Evolutionary conservation across 768 basidiomycete species (phyloP).

Genomic region (Suillus cothurnatus): DNA sequence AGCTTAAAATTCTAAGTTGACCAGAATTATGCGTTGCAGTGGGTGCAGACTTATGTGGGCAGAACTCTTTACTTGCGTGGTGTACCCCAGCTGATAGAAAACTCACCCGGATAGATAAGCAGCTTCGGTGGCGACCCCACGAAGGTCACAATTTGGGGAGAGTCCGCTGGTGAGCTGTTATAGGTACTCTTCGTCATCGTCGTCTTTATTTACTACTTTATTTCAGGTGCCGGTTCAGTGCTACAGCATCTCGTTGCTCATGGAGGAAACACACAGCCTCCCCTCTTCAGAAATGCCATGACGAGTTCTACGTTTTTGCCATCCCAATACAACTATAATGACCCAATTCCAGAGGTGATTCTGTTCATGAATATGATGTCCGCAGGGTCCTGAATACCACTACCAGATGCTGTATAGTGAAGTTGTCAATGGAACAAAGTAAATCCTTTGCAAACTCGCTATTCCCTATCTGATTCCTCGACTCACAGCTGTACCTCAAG

Average conservation of each 20-base stretch:
- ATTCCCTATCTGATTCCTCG: too few species aligned
- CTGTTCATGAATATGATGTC: not conserved
- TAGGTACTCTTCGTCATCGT: not conserved
- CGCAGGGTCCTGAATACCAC: not conserved
- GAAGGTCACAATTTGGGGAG: conserved; percentile 38
- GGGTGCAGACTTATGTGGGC: conserved; percentile 41
- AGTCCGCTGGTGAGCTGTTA: conserved; percentile 23
- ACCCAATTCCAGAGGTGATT: conserved; percentile 40
- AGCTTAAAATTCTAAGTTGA: conserved; percentile 28
- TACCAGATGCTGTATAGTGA: conserved; percentile 35
- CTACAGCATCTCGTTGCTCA: conserved; percentile 51
- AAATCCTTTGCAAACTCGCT: conserved; percentile 6
- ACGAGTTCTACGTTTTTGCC: conserved; percentile 48
- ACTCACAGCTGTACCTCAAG: too few species aligned
- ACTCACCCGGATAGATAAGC: too few species aligned
- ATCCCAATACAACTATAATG: conserved; percentile 47
- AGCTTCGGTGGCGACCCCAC: too few species aligned
- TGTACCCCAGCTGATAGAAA: too few species aligned
- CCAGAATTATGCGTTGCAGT: conserved; percentile 36
- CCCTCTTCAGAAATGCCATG: conserved; percentile 46
- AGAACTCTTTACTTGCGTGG: too few species aligned
- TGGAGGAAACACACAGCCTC: too few species aligned
- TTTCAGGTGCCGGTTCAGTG: conserved; percentile 49
- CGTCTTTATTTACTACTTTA: not conserved
- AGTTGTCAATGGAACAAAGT: conserved; percentile 40